Percentiles rank a stretch among this genome's conserved stretches.
These are phyloP conservation scores for Candida sojae DNA, from an alignment of 1,139 yeast genomes.

Conservation along the genomic window DNA sequence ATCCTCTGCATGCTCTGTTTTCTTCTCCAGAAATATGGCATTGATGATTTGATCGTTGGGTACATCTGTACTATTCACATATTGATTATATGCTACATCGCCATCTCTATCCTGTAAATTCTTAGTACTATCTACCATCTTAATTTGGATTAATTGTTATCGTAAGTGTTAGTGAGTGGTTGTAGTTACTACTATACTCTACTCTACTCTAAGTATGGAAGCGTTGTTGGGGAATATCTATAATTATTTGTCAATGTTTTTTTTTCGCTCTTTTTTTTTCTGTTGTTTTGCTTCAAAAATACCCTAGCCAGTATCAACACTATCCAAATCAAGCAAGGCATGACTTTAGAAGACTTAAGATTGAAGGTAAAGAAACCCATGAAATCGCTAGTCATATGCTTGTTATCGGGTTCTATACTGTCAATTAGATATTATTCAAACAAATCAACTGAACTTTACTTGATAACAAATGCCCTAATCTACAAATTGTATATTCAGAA, in stretches of 20 bases:
- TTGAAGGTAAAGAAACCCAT: not conserved
- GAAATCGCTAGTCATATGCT: conserved; percentile 8
- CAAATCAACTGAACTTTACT: conserved; percentile 21
- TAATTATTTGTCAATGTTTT: not conserved
- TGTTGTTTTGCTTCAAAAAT: not conserved
- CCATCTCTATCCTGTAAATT: not conserved
- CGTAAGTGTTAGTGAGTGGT: no score
- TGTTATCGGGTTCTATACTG: conserved; percentile 8
- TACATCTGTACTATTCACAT: conserved; percentile 21
- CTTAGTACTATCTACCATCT: conserved; percentile 6
- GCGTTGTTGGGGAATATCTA: not conserved
- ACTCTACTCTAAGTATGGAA: not conserved
- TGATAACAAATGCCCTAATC: conserved; percentile 20
- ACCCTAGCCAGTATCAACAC: no score
- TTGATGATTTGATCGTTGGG: conserved; percentile 40
- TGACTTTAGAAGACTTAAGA: conserved; percentile 7
- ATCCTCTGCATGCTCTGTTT: conserved; percentile 77
- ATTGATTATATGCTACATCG: conserved; percentile 19
- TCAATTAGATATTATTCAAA: conserved; percentile 13
- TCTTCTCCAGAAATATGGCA: conserved; percentile 38
- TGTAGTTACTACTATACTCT: no score
- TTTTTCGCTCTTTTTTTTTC: not conserved
- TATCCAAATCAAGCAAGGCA: not conserved
- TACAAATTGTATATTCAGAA: conserved; percentile 21
- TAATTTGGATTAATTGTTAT: not conserved